These are phyloP conservation scores for Taphrina populina DNA, from an alignment of 1,139 yeast genomes.

Conservation along the genomic window DNA sequence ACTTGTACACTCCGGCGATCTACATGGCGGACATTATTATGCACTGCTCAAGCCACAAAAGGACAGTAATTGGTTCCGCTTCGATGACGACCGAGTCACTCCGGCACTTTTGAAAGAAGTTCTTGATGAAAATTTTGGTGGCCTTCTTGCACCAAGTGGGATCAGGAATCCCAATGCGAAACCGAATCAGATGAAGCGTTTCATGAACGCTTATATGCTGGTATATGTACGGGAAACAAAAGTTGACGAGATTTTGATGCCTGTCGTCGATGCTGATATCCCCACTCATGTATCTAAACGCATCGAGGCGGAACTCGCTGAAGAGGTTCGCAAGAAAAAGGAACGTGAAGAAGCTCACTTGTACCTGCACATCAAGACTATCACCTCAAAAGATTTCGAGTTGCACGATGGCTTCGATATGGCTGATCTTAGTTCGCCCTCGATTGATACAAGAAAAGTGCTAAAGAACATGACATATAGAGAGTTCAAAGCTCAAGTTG, in stretches of 20 bases:
- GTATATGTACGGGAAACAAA: slow-evolving; percentile 77
- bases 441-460: slow-evolving; percentile 50
- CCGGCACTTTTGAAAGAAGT: slow-evolving; percentile 80
- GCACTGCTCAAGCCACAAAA: slow-evolving; percentile 83
- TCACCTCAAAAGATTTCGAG: slow-evolving; percentile 55
- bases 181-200: slow-evolving; percentile 53
- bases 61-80: slow-evolving; percentile 76
- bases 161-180: slow-evolving; percentile 46
- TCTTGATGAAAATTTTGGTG: slow-evolving; percentile 90
- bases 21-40: slow-evolving; percentile 93
- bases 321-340: slow-evolving; percentile 56
- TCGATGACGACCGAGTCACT: slow-evolving; percentile 94
- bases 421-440: slow-evolving; percentile 46
- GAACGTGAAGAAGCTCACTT: slow-evolving; percentile 78
- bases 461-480: slow-evolving; percentile 58
- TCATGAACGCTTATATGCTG: slow-evolving; percentile 95
- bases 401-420: slow-evolving; percentile 74
- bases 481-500: slow-evolving; percentile 55
- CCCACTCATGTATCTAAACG: slow-evolving; percentile 71
- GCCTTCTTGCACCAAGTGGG: slow-evolving; percentile 56
- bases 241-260: slow-evolving; percentile 59
- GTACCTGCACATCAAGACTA: slow-evolving; percentile 61
- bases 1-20: slow-evolving; percentile 91
- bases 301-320: slow-evolving; percentile 61
- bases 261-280: slow-evolving; percentile 57